Percentiles rank a stretch among this genome's conserved stretches.
Conservation (phyloP, 108 stramenopile genomes). For the Bacterosira constricta region DNA sequence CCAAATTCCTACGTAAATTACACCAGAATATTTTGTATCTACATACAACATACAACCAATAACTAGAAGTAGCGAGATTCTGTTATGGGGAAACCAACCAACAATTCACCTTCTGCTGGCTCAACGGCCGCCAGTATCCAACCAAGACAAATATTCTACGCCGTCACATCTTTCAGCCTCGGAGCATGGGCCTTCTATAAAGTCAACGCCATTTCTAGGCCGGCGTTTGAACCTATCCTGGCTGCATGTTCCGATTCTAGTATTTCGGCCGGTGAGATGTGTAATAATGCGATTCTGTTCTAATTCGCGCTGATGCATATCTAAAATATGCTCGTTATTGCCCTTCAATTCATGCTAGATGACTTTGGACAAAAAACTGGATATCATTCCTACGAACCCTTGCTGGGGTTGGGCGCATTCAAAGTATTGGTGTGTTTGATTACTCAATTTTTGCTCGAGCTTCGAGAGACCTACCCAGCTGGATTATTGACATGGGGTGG, state of each 20-base stretch:
- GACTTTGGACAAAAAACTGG: slow-evolving; percentile 19
- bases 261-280: slow-evolving; percentile 1
- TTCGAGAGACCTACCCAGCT: slow-evolving; percentile 19
- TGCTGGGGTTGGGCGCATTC: slow-evolving; percentile 33
- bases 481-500: slow-evolving; percentile 40
- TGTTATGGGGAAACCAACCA: too few species aligned
- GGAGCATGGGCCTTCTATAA: slow-evolving; percentile 17
- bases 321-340: too few species aligned
- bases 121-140: background rate
- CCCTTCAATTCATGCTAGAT: too few species aligned
- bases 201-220: slow-evolving; percentile 17
- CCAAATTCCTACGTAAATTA: too few species aligned
- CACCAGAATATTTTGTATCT: too few species aligned
- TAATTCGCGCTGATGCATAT: too few species aligned
- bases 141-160: background rate
- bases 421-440: slow-evolving; percentile 44
- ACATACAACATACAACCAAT: too few species aligned
- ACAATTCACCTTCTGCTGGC: too few species aligned
- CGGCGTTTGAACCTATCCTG: slow-evolving; percentile 26
- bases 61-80: too few species aligned
- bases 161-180: slow-evolving; percentile 2
- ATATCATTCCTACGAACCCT: slow-evolving; percentile 38
- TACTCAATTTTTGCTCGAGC: slow-evolving; percentile 48
- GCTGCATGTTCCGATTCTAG: slow-evolving; percentile 5
- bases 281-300: background rate